Evolutionary conservation across 192 early-diverging fungal species (phyloP), one percentile per base, ranked within the genome.

Genomic region (Nowakowskiella sp.): DNA sequence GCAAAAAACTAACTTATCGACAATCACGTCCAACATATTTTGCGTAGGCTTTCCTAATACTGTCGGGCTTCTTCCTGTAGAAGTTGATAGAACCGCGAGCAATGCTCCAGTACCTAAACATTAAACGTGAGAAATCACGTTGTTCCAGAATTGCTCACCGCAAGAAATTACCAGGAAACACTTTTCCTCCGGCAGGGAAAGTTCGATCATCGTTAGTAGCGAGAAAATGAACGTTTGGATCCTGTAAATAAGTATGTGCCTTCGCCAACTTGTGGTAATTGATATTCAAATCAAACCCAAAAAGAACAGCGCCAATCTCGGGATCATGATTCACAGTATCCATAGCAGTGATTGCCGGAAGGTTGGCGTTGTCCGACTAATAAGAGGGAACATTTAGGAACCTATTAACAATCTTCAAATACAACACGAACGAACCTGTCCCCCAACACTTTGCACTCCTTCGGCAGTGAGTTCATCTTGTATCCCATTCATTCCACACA

Each of bases 41-140:
- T 84, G 76, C 59, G 89, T 83, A 6, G 95, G 95, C 63, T 99
- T 99, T 19, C 95, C 95, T 49, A 97, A 72, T 44, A 97, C 80
- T 2, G 70, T 60, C 30, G 95, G 92, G n/a, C 82, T 53, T 51
- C 85, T 58, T 47, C 80, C 81, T n/a, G 90, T 70, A n/a, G 91
- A 79, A 34, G 80, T 71, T 9, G 80, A 66, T 39, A 99, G 67
- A 4, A 88, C 73, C 47, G 80, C 60, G 8, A 88, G 68, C 27
- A 99, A 68, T 13, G 94, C 76, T 10, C 95, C 95, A 21, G 87
- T 82, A 43, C 90, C 87, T 72, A 42, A 22, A 31, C 39, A 30
- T 21, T 5, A 68, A 34, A 36, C 31, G 52, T 5, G 46, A 44
- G 28, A 60, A 43, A 44, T 44, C 4, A 9, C 33, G 1, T 28